Evolutionary conservation across 2,329 filamentous ascomycete genomes (phyloP), one percentile per base, ranked within the genome.

Genomic region (Penicillium crustosum): DNA sequence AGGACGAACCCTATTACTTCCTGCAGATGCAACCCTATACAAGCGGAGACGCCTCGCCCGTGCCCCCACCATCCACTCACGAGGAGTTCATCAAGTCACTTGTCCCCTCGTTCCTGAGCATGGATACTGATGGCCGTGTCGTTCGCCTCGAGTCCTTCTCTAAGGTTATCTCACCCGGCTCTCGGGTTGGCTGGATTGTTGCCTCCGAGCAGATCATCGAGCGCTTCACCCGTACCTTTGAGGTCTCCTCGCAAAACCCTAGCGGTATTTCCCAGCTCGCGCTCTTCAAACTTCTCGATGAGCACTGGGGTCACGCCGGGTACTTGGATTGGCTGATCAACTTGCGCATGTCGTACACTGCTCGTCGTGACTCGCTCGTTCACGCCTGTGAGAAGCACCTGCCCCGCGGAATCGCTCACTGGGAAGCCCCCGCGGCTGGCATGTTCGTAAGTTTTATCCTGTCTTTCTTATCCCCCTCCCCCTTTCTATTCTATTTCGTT

Each of bases 1-100:
- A 97, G 78, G 93, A 96, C 71, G 93, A 96, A 73, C 93, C 93
- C 1, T 96, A 96, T 78, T 96, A 95, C 77, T 96, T 93, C 78
- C 81, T 96, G 36, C 93, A 96, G 70, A 87, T 88, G 85, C 86
- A 90, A 66, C 86, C 88, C 0, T 93, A 92, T 75, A 82, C 82
- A 1, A 82, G 84, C 15, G 76, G 80, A 33, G 74, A 81, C 62
- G 75, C 80, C 17, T 74, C 82, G 0, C 75, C 80, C 1, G 76
- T 79, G 4, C 82, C 85, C 7, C 79, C 84, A 0, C 87, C 88
- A 7, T 75, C 80, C 36, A 84, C 78, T 13, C 84, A 90, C 54
- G 84, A 88, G 4, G 87, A 89, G 12, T 97, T 97, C 74, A 78
- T 97, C 58, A 79, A 82, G 12, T 80, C 83, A 3, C 82, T 96